Evolutionary conservation across 352 stramenopile genomes (phyloP).

Genomic region (Pythium pyrilobum): DNA sequence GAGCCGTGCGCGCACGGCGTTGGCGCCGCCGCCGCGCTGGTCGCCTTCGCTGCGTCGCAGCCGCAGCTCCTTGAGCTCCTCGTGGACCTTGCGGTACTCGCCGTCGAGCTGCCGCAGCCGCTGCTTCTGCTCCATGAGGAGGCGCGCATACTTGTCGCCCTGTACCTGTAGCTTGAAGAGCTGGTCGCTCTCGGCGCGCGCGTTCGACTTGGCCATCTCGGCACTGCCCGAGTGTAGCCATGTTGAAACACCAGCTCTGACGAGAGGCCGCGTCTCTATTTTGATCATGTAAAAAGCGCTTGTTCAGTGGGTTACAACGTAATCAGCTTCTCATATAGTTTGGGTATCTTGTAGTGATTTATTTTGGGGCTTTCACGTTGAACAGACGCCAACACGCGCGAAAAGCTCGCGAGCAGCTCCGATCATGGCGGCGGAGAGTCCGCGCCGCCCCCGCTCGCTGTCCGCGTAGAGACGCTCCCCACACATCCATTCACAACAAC

Average conservation of each 20-base stretch:
- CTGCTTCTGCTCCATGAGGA: conserved; percentile 69
- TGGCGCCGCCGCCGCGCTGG: conserved; percentile 59
- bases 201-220: conserved; percentile 58
- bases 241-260: background rate
- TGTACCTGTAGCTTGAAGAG: conserved; percentile 81
- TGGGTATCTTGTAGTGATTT: background rate
- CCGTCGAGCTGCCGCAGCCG: conserved; percentile 60
- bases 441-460: background rate
- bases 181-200: conserved; percentile 64
- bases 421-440: background rate
- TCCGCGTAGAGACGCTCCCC: background rate
- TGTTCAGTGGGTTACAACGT: too few relatives aligned
- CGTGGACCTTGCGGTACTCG: conserved; percentile 59
- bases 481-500: too few relatives aligned
- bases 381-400: background rate
- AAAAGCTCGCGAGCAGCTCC: background rate
- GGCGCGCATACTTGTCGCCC: conserved; percentile 69
- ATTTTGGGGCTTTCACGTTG: background rate
- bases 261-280: conserved; percentile 4
- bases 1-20: conserved; percentile 64
- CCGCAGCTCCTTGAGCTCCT: conserved; percentile 64
- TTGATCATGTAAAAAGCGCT: conserved; percentile 7
- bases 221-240: conserved; percentile 9
- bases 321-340: background rate
- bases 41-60: conserved; percentile 65